phyloP scores from a whole-genome alignment of 768 basidiomycete species.

The Boletus rubescentipes region DNA sequence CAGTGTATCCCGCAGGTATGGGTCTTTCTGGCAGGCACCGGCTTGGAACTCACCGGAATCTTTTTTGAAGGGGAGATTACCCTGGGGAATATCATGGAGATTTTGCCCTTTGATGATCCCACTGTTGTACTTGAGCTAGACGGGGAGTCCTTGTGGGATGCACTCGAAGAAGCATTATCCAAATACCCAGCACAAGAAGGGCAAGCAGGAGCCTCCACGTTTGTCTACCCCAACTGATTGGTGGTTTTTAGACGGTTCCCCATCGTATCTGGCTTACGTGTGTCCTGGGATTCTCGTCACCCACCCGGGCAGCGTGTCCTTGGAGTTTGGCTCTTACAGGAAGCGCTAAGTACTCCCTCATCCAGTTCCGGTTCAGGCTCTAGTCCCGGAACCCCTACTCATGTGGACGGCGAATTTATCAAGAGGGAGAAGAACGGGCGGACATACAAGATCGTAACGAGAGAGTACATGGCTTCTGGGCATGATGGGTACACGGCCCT shows the following conservation, averaged over 20 bases:
- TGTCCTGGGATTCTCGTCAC: slow-evolving; percentile 82
- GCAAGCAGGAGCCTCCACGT: slow-evolving; percentile 38
- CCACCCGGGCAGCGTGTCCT: slow-evolving; percentile 71
- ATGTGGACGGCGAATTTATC: slow-evolving; percentile 54
- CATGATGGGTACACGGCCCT: slow-evolving; percentile 81
- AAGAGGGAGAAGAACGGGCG: slow-evolving; percentile 49
- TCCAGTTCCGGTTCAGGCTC: slow-evolving; percentile 20
- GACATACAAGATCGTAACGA: slow-evolving; percentile 79
- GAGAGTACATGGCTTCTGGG: slow-evolving; percentile 81
- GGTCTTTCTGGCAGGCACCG: background rate
- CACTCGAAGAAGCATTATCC: slow-evolving; percentile 66
- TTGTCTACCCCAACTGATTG: background rate
- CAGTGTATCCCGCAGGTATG: slow-evolving; percentile 77
- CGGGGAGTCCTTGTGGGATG: slow-evolving; percentile 76
- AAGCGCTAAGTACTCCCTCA: slow-evolving; percentile 23
- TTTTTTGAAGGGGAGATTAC: slow-evolving; percentile 61
- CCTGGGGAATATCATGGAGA: slow-evolving; percentile 85
- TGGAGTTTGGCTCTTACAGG: slow-evolving; percentile 62
- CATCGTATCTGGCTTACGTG: slow-evolving; percentile 77
- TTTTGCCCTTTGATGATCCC: slow-evolving; percentile 86
- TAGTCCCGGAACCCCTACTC: slow-evolving; percentile 28
- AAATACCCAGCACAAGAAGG: slow-evolving; percentile 93
- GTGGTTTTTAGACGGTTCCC: slow-evolving; percentile 71
- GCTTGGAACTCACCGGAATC: background rate
- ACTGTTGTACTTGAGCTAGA: slow-evolving; percentile 78